Evolutionary conservation across 768 basidiomycete species (phyloP), one percentile per base, ranked within the genome.

Genomic region (Psilocybe subaeruginosa): DNA sequence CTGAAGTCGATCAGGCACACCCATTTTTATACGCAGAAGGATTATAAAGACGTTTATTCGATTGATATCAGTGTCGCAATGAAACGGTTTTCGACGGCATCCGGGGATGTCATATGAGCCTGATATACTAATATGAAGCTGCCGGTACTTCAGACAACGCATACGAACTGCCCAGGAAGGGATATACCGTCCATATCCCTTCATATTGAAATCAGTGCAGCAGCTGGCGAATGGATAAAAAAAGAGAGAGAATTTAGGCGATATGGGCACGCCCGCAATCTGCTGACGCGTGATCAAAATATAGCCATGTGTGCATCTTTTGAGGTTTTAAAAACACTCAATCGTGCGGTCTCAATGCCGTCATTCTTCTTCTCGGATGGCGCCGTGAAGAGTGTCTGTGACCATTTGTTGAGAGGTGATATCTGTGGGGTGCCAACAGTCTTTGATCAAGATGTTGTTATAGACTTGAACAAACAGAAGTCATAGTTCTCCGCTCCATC

Each of bases 281-380:
- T 59, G 60, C 47, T 60, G 60, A 62, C 59, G 62, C 62, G 50
- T 63, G 61, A 63, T 60, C 58, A 56, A 56, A 43, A 48, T 49
- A 49, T 46, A 41, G 54, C 68, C 65, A 71, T 71, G 70, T 69
- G 68, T 62, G 63, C 51, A 31, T 54, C 47, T 29, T 59, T 19
- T 43, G 58, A 51, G 29, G 31, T 39, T 43, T n/a, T 33, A 48
- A 35, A n/a, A 53, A 60, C 43, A 52, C 54, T 56, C 47, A 54
- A 54, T 61, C 54, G 51, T 52, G 64, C 59, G 62, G 59, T 56
- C 63, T 59, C 61, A n/a, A 69, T 71, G 70, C 67, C 70, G 70
- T 69, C 68, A 71, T 56, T 52, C 57, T 30, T 50, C 59, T 67
- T 68, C 65, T 70, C 68, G 70, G 68, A 47, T 67, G 68, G 57